Percentiles rank a stretch among this genome's conserved stretches.
These are phyloP conservation scores for Taiozyma sp. DNA, from an alignment of 1,139 yeast species.

Conservation along the genomic window DNA sequence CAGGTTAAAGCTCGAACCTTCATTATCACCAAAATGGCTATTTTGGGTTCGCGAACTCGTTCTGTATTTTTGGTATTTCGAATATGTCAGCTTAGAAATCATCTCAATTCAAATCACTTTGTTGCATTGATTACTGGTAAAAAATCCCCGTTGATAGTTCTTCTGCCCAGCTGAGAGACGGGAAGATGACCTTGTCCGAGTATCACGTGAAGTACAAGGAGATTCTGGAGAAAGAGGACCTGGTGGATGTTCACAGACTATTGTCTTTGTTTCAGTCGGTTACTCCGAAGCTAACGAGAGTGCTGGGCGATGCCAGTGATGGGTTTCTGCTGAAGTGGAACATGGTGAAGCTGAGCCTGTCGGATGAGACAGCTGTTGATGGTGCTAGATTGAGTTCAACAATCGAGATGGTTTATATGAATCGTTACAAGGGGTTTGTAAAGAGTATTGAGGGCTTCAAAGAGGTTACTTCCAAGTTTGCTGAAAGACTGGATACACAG, in stretches of 20 bases:
- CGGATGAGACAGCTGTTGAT: not conserved
- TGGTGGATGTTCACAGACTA: conserved; percentile 9
- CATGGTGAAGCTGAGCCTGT: not conserved
- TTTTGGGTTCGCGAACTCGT: not conserved
- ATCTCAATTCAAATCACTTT: not conserved
- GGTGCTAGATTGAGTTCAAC: not conserved
- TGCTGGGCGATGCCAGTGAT: not conserved
- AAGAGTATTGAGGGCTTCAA: conserved; percentile 6
- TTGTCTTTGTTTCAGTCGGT: conserved; percentile 11
- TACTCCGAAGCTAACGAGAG: conserved; percentile 6
- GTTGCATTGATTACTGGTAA: too few relatives aligned
- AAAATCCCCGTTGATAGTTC: not conserved
- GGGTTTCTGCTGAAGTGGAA: conserved; percentile 4
- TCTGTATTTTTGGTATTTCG: not conserved
- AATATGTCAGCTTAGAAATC: not conserved
- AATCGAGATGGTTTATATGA: conserved; percentile 4
- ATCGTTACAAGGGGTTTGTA: conserved; percentile 3
- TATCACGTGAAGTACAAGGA: conserved; percentile 1
- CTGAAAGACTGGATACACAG: conserved; percentile 8
- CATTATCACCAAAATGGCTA: not conserved
- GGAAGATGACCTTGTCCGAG: not conserved
- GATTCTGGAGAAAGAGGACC: conserved; percentile 9
- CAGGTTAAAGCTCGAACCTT: not conserved
- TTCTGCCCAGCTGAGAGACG: not conserved
- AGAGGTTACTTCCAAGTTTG: conserved; percentile 8